phyloP scores from a whole-genome alignment of 176 grass and related monocot species.

The Alopecurus myosuroides region DNA sequence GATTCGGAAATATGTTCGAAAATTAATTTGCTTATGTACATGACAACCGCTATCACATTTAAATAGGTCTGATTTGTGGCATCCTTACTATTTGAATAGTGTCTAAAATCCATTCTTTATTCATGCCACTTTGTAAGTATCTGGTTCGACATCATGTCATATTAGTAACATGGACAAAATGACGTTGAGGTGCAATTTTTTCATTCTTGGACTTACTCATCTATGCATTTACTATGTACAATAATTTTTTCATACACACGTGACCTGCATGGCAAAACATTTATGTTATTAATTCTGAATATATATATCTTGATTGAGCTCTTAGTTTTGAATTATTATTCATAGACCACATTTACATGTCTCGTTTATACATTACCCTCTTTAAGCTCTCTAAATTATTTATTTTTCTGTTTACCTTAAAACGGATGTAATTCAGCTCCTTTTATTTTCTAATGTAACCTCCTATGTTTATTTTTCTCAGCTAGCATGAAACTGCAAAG shows the following conservation, averaged over 20 bases:
- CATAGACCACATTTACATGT: too few species aligned
- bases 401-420: neutral
- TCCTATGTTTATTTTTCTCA: neutral
- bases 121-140: neutral
- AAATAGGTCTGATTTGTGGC: neutral
- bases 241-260: neutral
- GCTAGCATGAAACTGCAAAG: conserved; percentile 52
- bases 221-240: too few species aligned
- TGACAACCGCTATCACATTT: neutral
- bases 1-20: neutral
- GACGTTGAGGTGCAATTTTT: too few species aligned
- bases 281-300: neutral
- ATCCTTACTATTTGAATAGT: neutral
- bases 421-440: neutral
- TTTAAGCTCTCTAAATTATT: neutral
- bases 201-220: too few species aligned
- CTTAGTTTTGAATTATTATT: too few species aligned
- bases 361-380: neutral
- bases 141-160: neutral
- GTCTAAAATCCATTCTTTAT: neutral
- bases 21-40: neutral
- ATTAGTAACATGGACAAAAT: neutral
- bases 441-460: neutral
- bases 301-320: neutral
- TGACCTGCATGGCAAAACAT: neutral